phyloP scores from a whole-genome alignment of 768 basidiomycete genomes.

The Daedalea quercina region DNA sequence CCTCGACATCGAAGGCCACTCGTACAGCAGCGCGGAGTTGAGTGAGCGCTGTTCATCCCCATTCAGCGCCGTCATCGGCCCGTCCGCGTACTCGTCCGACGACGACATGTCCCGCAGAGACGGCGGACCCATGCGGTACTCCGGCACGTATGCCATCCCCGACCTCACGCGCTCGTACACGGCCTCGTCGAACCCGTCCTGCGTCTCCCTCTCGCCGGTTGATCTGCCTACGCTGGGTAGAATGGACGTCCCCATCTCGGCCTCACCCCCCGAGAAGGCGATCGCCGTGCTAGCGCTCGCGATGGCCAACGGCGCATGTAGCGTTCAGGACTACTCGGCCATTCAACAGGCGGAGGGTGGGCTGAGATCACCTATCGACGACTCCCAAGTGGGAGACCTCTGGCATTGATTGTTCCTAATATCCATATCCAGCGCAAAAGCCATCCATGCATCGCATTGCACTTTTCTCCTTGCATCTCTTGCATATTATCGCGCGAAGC shows the following conservation, averaged over 20 bases:
- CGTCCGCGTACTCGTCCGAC: slow-evolving; percentile 28
- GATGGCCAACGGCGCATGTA: slow-evolving; percentile 58
- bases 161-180: slow-evolving; percentile 30
- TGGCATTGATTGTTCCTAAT: slow-evolving; percentile 34
- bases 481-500: not conserved
- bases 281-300: slow-evolving; percentile 53
- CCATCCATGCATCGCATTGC: not conserved
- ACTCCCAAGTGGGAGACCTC: slow-evolving; percentile 49
- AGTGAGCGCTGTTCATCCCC: slow-evolving; percentile 28
- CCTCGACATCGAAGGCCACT: slow-evolving; percentile 12
- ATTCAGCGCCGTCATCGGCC: slow-evolving; percentile 18
- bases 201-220: slow-evolving; percentile 28
- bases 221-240: not conserved
- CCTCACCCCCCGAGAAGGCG: slow-evolving; percentile 50
- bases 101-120: slow-evolving; percentile 19
- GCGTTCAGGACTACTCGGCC: slow-evolving; percentile 50
- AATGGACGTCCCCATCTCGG: slow-evolving; percentile 16
- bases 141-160: slow-evolving; percentile 23
- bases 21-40: slow-evolving; percentile 4
- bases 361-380: slow-evolving; percentile 26
- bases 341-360: slow-evolving; percentile 32
- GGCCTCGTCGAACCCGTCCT: slow-evolving; percentile 33
- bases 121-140: slow-evolving; percentile 7
- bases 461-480: not conserved
- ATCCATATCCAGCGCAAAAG: not conserved